phyloP scores from a whole-genome alignment of 2,329 filamentous ascomycete species.

The Drechslera avenae region DNA sequence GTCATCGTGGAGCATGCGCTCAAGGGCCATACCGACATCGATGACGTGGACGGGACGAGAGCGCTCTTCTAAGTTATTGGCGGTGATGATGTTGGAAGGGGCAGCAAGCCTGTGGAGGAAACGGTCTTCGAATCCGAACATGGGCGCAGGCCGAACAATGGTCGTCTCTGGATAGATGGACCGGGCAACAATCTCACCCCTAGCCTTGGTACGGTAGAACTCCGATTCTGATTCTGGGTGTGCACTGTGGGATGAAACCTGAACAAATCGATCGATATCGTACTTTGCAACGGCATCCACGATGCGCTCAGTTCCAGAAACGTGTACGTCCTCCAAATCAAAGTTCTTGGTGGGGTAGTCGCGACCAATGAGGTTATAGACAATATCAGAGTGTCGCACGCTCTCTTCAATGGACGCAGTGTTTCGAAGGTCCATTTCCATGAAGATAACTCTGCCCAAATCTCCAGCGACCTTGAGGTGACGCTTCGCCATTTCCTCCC shows the following conservation, averaged over 20 bases:
- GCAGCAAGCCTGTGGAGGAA: constrained; percentile 85
- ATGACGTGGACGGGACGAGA: constrained; percentile 92
- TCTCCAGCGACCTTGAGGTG: constrained; percentile 97
- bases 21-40: constrained; percentile 86
- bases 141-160: constrained; percentile 88
- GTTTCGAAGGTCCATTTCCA: constrained; percentile 94
- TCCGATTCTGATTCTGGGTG: constrained; percentile 78
- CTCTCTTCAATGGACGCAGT: constrained; percentile 95
- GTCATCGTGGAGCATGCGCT: constrained; percentile 90
- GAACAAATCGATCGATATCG: constrained; percentile 94
- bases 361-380: constrained; percentile 94
- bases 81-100: constrained; percentile 79
- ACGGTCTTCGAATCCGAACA: constrained; percentile 95
- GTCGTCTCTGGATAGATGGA: constrained; percentile 96
- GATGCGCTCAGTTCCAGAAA: constrained; percentile 91
- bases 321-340: constrained; percentile 86
- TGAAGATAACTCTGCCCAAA: constrained; percentile 84
- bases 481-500: constrained; percentile 97
- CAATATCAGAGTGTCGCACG: constrained; percentile 94
- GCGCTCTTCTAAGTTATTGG: constrained; percentile 91
- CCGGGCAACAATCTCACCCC: constrained; percentile 81
- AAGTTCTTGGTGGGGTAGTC: constrained; percentile 99
- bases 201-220: constrained; percentile 90
- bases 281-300: constrained; percentile 95
- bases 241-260: constrained; percentile 94